phyloP scores from a whole-genome alignment of 805 yeast species.

The Peterozyma xylosa region DNA sequence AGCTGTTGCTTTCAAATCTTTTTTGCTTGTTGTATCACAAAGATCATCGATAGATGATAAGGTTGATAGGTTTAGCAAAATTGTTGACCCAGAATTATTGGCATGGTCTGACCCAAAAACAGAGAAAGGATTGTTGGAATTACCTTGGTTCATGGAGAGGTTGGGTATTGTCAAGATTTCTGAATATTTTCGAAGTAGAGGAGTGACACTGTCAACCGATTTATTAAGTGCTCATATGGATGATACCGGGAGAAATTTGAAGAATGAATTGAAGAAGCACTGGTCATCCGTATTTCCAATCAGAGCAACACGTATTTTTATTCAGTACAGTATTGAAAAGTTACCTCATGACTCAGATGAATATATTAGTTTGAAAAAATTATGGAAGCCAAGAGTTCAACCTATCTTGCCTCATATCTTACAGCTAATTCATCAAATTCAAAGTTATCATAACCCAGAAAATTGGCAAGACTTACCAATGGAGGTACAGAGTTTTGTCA shows the following conservation, averaged over 20 bases:
- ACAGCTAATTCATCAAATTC: conserved; percentile 82
- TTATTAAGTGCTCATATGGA: conserved; percentile 80
- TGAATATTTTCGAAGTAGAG: conserved; percentile 76
- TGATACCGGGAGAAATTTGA: conserved; percentile 73
- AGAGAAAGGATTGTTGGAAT: conserved; percentile 78
- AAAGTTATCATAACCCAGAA: conserved; percentile 88
- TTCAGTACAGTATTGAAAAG: conserved; percentile 93
- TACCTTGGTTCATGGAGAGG: conserved; percentile 98
- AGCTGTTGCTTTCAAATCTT: conserved; percentile 88
- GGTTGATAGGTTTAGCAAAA: conserved; percentile 64
- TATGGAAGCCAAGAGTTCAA: conserved; percentile 92
- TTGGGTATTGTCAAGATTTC: conserved; percentile 93
- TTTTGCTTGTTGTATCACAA: conserved; percentile 84
- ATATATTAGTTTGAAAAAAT: conserved; percentile 54
- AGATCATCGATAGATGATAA: conserved; percentile 70
- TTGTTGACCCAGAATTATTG: conserved; percentile 87
- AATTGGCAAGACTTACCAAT: conserved; percentile 86
- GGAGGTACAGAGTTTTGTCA: conserved; percentile 89
- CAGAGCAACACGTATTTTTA: conserved; percentile 88
- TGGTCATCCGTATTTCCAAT: conserved; percentile 96
- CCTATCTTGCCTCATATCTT: conserved; percentile 89
- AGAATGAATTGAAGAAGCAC: conserved; percentile 73
- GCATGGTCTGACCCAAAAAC: conserved; percentile 94
- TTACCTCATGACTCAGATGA: conserved; percentile 73
- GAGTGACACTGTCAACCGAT: conserved; percentile 71